Evolutionary conservation across 208 protist species (phyloP).

Genomic region (Plasmodiophora brassicae): DNA sequence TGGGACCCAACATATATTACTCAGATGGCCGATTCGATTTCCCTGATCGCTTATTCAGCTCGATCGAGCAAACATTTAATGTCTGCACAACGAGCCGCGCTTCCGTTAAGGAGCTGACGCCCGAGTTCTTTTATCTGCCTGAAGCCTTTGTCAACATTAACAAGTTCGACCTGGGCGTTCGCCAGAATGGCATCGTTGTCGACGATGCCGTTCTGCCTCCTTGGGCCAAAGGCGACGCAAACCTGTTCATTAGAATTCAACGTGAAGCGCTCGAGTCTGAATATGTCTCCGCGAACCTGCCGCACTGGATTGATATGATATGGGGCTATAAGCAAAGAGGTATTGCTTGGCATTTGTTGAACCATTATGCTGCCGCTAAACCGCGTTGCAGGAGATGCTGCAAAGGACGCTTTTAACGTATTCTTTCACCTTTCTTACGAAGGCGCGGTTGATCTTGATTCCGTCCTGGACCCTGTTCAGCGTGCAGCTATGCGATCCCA

Average conservation of each 20-base stretch:
- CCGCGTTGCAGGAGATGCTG: conserved; percentile 60
- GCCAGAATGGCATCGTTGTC: conserved; percentile 37
- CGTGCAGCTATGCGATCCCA: conserved; percentile 28
- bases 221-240: conserved; percentile 39
- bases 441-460: conserved; percentile 43
- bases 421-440: conserved; percentile 56
- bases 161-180: conserved; percentile 53
- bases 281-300: conserved; percentile 54
- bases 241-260: conserved; percentile 59
- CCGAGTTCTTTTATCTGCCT: conserved; percentile 66
- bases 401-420: conserved; percentile 75
- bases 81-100: neutral
- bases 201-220: conserved; percentile 43
- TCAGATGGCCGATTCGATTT: conserved; percentile 38
- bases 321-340: conserved; percentile 64
- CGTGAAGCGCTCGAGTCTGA: conserved; percentile 60
- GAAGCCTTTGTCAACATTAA: conserved; percentile 60
- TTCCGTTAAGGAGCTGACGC: conserved; percentile 55
- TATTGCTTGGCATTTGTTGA: neutral
- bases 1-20: neutral
- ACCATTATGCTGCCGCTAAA: neutral
- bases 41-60: conserved; percentile 43
- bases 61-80: conserved; percentile 32
- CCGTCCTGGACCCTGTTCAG: conserved; percentile 37
- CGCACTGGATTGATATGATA: conserved; percentile 70